phyloP scores from a whole-genome alignment of 345 rosid genomes.

The Schrenkiella parvula region DNA sequence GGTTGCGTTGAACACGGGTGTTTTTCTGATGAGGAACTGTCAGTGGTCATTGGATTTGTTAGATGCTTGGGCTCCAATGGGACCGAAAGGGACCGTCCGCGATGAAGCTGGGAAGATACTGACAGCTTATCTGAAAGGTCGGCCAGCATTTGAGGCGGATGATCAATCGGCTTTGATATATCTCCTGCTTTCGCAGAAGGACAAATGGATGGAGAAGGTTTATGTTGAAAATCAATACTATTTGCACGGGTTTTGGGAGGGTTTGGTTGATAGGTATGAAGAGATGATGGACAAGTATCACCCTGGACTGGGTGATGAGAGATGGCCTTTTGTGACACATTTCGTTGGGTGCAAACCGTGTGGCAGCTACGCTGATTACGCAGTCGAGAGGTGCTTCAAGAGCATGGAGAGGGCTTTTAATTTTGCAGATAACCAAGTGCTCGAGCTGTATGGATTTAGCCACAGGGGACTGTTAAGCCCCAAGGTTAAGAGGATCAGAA shows the following conservation, averaged over 20 bases:
- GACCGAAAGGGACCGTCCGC: constrained; percentile 75
- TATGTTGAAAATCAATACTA: constrained; percentile 85
- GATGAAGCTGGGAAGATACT: constrained; percentile 86
- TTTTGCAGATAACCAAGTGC: constrained; percentile 94
- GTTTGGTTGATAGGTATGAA: constrained; percentile 83
- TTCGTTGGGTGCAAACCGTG: constrained; percentile 97
- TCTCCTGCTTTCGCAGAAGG: constrained; percentile 72
- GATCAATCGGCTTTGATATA: constrained; percentile 94
- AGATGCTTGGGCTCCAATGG: constrained; percentile 95
- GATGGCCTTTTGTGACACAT: constrained; percentile 98
- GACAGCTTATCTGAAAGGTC: constrained; percentile 79
- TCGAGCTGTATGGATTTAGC: constrained; percentile 73
- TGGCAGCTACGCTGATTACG: constrained; percentile 87
- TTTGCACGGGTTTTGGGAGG: constrained; percentile 90
- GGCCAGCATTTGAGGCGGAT: constrained; percentile 89
- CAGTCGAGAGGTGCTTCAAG: constrained; percentile 75
- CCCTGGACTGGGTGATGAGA: constrained; percentile 92
- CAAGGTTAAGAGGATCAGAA: constrained; percentile 78
- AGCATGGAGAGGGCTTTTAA: constrained; percentile 98
- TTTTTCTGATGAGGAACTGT: constrained; percentile 82
- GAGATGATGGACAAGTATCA: constrained; percentile 93
- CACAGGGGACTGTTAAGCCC: constrained; percentile 88
- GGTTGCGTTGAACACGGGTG: constrained; percentile 91
- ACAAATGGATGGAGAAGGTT: constrained; percentile 80
- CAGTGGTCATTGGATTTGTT: constrained; percentile 96